Percentiles rank a stretch among this genome's conserved stretches.
Evolutionary conservation across 495 filamentous ascomycete genomes (phyloP).

Genomic region (Xylaria curta): DNA sequence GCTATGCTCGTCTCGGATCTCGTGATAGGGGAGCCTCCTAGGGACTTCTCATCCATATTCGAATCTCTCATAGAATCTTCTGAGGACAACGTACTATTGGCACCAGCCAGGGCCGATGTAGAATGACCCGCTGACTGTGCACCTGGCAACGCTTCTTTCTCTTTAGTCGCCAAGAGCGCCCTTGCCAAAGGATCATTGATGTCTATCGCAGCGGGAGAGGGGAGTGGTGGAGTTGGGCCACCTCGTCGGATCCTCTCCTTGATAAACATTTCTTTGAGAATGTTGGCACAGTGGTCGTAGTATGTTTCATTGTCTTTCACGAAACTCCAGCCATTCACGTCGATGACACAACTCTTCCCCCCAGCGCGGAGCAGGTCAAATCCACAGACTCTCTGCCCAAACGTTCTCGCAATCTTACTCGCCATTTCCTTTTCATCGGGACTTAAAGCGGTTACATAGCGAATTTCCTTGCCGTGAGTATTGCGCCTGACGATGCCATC

Average conservation of each 20-base stretch:
- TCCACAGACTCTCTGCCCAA: conserved; percentile 94
- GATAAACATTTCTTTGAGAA: conserved; percentile 85
- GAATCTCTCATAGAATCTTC: conserved; percentile 38
- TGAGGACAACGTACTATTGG: conserved; percentile 42
- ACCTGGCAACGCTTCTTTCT: conserved; percentile 43
- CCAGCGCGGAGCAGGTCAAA: conserved; percentile 91
- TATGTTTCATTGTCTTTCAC: conserved; percentile 99
- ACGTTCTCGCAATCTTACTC: conserved; percentile 85
- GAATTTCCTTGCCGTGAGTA: conserved; percentile 94
- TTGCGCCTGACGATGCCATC: conserved; percentile 96
- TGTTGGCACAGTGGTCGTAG: conserved; percentile 87
- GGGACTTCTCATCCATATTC: conserved; percentile 42
- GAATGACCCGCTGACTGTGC: conserved; percentile 39
- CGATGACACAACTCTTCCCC: conserved; percentile 94
- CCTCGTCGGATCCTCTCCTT: conserved; percentile 66
- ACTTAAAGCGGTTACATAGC: conserved; percentile 86
- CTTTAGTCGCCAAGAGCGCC: conserved; percentile 39
- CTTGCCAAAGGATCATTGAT: conserved; percentile 47
- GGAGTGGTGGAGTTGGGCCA: conserved; percentile 49
- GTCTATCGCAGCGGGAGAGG: conserved; percentile 53
- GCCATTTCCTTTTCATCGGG: conserved; percentile 86
- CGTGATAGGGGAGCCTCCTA: conserved; percentile 34
- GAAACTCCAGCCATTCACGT: conserved; percentile 99
- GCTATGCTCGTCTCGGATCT: conserved; percentile 43
- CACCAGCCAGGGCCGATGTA: conserved; percentile 43